phyloP scores from a whole-genome alignment of 2,329 filamentous ascomycete species.

The Neospermospora avenae region DNA sequence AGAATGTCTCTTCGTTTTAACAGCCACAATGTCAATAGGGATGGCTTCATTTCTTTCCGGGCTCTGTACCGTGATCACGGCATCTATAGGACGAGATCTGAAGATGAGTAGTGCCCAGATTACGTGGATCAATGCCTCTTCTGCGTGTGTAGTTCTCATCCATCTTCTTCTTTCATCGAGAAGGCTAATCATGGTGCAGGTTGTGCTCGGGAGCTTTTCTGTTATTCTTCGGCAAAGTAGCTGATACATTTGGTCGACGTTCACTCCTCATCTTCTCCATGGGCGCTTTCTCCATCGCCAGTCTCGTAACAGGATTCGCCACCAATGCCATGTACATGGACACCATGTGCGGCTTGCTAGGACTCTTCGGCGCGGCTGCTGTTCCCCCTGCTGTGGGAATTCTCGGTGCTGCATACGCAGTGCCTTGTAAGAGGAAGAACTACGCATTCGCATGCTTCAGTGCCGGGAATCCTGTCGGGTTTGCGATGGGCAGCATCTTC shows the following conservation, averaged over 20 bases:
- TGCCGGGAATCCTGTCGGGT: constrained; percentile 40
- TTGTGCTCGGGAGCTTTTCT: constrained; percentile 62
- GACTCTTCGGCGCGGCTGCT: constrained; percentile 58
- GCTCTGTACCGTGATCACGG: constrained; percentile 57
- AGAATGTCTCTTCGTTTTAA: constrained; percentile 63
- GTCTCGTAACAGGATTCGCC: constrained; percentile 57
- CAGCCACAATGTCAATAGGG: constrained; percentile 64
- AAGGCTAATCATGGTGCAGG: constrained; percentile 31
- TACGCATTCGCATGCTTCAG: constrained; percentile 60
- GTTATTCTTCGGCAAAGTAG: constrained; percentile 61
- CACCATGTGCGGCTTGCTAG: constrained; percentile 60
- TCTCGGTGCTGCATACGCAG: constrained; percentile 58
- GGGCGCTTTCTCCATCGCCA: constrained; percentile 55
- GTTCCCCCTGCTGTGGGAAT: constrained; percentile 63
- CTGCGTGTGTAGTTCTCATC: constrained; percentile 40
- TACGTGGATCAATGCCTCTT: constrained; percentile 62
- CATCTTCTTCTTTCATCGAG: neutral
- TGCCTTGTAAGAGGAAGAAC: constrained; percentile 61
- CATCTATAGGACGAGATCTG: constrained; percentile 56
- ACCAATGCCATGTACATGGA: constrained; percentile 57
- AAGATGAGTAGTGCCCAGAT: constrained; percentile 63
- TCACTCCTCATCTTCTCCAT: constrained; percentile 57
- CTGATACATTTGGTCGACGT: constrained; percentile 62
- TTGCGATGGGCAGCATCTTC: constrained; percentile 42
- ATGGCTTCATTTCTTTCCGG: constrained; percentile 59